Percentiles rank a stretch among this genome's conserved stretches.
phyloP scores from a whole-genome alignment of 31 red algal genomes.

The Asparagopsis taxiformis region DNA sequence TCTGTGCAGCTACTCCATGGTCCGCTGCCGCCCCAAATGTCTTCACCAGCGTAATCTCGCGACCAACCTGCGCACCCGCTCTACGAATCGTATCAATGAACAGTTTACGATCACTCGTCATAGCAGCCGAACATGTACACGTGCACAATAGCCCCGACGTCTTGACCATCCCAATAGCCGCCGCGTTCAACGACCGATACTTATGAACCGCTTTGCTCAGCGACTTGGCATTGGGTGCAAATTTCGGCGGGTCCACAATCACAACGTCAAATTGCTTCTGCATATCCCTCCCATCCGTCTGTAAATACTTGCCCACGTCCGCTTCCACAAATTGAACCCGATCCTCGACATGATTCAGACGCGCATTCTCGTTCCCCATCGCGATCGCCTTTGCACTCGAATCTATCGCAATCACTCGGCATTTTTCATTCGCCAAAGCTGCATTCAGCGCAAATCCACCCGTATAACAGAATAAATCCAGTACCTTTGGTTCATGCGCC shows the following conservation, averaged over 20 bases:
- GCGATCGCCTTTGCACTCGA: slow-evolving; percentile 33
- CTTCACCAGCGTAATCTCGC: slow-evolving; percentile 51
- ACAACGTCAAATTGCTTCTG: slow-evolving; percentile 43
- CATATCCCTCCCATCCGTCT: not conserved
- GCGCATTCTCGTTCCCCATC: slow-evolving; percentile 46
- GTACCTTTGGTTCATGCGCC: slow-evolving; percentile 10
- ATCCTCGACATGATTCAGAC: slow-evolving; percentile 17
- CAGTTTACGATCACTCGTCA: slow-evolving; percentile 22
- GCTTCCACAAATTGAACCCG: slow-evolving; percentile 27
- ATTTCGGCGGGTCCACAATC: slow-evolving; percentile 77
- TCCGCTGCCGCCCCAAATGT: slow-evolving; percentile 34
- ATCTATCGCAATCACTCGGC: slow-evolving; percentile 50
- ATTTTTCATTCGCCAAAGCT: slow-evolving; percentile 19
- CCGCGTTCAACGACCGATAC: slow-evolving; percentile 53
- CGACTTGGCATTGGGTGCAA: slow-evolving; percentile 47
- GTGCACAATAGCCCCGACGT: slow-evolving; percentile 52
- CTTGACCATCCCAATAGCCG: slow-evolving; percentile 38
- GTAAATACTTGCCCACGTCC: slow-evolving; percentile 46
- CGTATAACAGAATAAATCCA: slow-evolving; percentile 76
- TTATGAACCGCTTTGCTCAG: slow-evolving; percentile 36
- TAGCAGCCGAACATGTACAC: slow-evolving; percentile 69
- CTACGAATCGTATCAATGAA: slow-evolving; percentile 50
- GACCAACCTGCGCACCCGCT: slow-evolving; percentile 21
- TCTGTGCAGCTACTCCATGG: slow-evolving; percentile 17
- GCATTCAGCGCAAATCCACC: slow-evolving; percentile 74